Percentiles rank a stretch among this genome's conserved stretches.
Evolutionary conservation across 306 rosid species (phyloP).

Genomic region (Corylus heterophylla): DNA sequence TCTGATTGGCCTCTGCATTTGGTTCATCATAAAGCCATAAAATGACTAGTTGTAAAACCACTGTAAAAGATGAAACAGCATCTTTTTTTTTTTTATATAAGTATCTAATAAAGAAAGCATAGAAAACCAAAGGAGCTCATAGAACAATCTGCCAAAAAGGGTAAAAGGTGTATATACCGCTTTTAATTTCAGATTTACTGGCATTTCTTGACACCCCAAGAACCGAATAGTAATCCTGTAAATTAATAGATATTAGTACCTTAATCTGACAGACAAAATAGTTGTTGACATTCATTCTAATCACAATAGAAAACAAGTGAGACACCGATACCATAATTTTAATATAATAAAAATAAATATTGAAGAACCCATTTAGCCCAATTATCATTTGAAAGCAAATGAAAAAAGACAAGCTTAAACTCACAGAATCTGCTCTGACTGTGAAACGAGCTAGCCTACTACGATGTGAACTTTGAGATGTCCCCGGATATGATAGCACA

Average conservation of each 20-base stretch:
- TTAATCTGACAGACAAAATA: constrained; percentile 15
- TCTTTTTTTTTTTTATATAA: no score
- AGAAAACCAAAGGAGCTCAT: neutral
- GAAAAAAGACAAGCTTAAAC: constrained; percentile 36
- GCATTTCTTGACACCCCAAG: constrained; percentile 91
- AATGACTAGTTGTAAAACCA: neutral
- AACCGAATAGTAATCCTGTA: constrained; percentile 88
- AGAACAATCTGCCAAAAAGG: constrained; percentile 5
- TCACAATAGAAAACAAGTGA: neutral
- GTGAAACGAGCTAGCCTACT: constrained; percentile 59
- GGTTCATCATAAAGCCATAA: neutral
- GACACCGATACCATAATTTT: neutral
- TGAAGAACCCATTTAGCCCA: neutral
- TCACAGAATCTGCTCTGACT: constrained; percentile 86
- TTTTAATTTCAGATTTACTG: constrained; percentile 92
- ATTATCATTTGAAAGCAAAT: constrained; percentile 16
- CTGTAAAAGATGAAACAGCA: neutral
- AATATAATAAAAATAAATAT: neutral
- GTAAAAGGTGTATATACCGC: constrained; percentile 52
- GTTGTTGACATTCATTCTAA: constrained; percentile 1
- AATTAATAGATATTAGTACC: constrained; percentile 20
- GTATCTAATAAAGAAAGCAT: neutral
- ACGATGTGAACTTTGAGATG: constrained; percentile 53
- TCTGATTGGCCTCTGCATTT: neutral
- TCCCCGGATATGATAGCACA: constrained; percentile 35